These are phyloP conservation scores for Saccharum spontaneum DNA, from an alignment of 176 grass and related monocot genomes.

Conservation along the genomic window DNA sequence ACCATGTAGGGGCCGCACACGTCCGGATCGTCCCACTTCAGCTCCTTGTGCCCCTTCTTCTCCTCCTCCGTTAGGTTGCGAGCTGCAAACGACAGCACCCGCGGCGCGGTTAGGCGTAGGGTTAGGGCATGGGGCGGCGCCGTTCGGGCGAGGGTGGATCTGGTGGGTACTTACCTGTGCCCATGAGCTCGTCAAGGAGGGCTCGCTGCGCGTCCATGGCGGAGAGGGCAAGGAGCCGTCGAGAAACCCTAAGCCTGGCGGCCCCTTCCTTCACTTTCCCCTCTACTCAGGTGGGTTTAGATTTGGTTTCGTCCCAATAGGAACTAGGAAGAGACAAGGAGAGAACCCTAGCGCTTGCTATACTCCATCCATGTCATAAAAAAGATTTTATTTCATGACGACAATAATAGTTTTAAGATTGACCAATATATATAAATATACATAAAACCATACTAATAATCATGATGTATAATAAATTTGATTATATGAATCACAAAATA, in stretches of 20 bases:
- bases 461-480: too few relatives aligned
- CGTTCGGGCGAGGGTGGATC: neutral
- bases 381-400: neutral
- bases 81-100: constrained; percentile 43
- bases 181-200: constrained; percentile 96
- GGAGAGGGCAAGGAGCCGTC: neutral
- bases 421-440: too few relatives aligned
- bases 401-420: too few relatives aligned
- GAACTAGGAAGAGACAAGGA: neutral
- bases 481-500: too few relatives aligned
- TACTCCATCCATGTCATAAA: neutral
- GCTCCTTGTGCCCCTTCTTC: constrained; percentile 77
- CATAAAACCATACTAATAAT: too few relatives aligned
- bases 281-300: neutral
- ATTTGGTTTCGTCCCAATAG: neutral
- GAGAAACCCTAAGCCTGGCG: constrained; percentile 42
- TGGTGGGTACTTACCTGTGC: constrained; percentile 50
- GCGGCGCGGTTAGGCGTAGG: constrained; percentile 10
- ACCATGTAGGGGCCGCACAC: constrained; percentile 80
- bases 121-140: neutral
- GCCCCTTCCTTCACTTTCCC: neutral
- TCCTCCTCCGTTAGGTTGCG: constrained; percentile 93
- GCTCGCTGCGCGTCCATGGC: constrained; percentile 94
- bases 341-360: neutral
- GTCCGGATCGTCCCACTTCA: constrained; percentile 84